phyloP scores from a whole-genome alignment of 495 filamentous ascomycete genomes.

The Hyaloscypha variabilis region DNA sequence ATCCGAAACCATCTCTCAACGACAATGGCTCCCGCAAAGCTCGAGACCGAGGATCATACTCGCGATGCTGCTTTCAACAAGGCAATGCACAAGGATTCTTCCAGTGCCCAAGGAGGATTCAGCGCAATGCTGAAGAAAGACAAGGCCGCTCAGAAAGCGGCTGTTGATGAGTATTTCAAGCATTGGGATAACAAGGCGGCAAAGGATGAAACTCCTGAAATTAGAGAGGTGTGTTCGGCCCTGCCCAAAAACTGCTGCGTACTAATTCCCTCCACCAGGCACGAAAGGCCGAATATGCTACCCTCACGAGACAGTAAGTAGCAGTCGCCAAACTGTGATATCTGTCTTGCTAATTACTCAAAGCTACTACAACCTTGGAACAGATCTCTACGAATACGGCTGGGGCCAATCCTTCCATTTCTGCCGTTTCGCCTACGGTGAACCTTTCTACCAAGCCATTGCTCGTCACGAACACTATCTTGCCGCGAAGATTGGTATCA shows the following conservation, averaged over 20 bases:
- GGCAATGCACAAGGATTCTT: conserved; percentile 86
- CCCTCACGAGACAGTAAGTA: conserved; percentile 92
- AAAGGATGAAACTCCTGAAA: conserved; percentile 77
- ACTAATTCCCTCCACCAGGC: conserved; percentile 50
- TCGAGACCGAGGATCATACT: conserved; percentile 83
- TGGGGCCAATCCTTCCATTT: conserved; percentile 98
- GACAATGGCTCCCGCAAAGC: conserved; percentile 69
- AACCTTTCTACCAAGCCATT: conserved; percentile 90
- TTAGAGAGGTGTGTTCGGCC: conserved; percentile 64
- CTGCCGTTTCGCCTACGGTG: conserved; percentile 90
- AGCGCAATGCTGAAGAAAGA: conserved; percentile 86
- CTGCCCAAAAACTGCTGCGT: not conserved
- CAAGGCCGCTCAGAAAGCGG: conserved; percentile 77
- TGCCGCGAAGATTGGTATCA: conserved; percentile 84
- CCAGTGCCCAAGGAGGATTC: conserved; percentile 71
- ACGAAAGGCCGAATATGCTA: conserved; percentile 89
- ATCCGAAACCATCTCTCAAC: not conserved
- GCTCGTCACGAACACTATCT: conserved; percentile 99
- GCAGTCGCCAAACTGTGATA: conserved; percentile 48
- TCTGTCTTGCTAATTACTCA: conserved; percentile 34
- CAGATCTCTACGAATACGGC: conserved; percentile 96
- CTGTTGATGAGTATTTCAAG: conserved; percentile 98
- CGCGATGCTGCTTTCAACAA: conserved; percentile 95
- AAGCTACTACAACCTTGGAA: conserved; percentile 96
- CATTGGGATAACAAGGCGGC: conserved; percentile 97